Evolutionary conservation across 768 basidiomycete species (phyloP), one percentile per base, ranked within the genome.

Genomic region (Xerocomellus chrysenteron): DNA sequence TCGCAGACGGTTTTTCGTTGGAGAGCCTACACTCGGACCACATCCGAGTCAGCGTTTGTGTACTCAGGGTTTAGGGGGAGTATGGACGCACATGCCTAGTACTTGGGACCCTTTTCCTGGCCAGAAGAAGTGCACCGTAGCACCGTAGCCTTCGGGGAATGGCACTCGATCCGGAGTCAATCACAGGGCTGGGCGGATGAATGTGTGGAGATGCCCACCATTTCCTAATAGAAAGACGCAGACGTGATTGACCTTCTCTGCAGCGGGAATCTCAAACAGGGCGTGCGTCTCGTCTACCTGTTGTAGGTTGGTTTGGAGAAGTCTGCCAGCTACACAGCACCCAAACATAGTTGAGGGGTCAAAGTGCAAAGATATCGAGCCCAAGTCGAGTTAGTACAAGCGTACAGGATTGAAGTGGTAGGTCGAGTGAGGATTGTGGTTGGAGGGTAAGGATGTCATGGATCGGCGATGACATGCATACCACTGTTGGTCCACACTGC

Each of bases 1-100:
- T 91, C 1, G 91, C 90, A 12, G 90, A 92, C 0, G 92, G 92
- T 67, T 93, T 93, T 33, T 92, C 90, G 67, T 93, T 93, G 14
- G 91, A 91, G 26, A 95, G 78, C 85, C 92, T 94, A 60, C 37
- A 5, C 47, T 32, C 19, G 16, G 47, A 24, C 14, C 9, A 21
- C 21, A 21, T 21, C 21, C 21, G 32, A 7, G 37, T 57, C 37
- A 44, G 16, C 14, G 10, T 42, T 10, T 40, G 19, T 17, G 24
- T 6, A 7, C n/a, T 14, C 17, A 14, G n/a, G n/a, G 16, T 11
- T 47, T 40, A 26, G 42, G 54, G 51, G 24, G 52, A 42, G 28
- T 17, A 32, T 24, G 19, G 50, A 55, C 89, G 65, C 62, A 90
- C 92, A 90, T 89, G 66, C 92, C 92, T 10, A 95, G 75, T 28